phyloP scores from a whole-genome alignment of 768 basidiomycete genomes.

The Leccinum boreale region DNA sequence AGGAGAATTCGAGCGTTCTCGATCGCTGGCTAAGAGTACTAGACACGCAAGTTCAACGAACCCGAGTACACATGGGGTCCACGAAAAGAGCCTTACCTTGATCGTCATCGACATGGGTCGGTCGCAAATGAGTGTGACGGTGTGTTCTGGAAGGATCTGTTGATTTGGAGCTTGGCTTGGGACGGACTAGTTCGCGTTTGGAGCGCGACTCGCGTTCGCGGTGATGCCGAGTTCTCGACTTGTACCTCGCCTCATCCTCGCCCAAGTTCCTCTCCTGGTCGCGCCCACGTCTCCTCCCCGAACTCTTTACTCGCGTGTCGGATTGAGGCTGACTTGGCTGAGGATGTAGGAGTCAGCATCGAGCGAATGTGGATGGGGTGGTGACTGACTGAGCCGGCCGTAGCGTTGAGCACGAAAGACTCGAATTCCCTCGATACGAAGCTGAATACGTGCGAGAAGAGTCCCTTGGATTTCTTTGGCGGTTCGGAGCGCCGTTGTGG shows the following conservation, averaged over 20 bases:
- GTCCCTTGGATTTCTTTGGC: conserved; percentile 29
- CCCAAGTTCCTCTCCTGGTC: conserved; percentile 8
- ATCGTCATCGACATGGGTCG: conserved; percentile 5
- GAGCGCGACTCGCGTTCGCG: conserved; percentile 8
- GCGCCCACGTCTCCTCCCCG: conserved; percentile 6
- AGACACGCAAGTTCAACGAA: conserved; percentile 7
- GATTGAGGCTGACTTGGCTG: conserved; percentile 18
- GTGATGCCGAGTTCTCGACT: conserved; percentile 4
- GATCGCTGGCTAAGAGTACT: conserved; percentile 23
- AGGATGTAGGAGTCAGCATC: conserved; percentile 4
- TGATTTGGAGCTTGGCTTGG: conserved; percentile 22
- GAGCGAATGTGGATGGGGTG: not conserved
- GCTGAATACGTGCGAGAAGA: conserved; percentile 62
- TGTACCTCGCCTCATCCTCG: conserved; percentile 13
- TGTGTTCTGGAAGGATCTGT: conserved; percentile 7
- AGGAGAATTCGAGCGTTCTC: conserved; percentile 23
- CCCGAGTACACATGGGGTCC: not conserved
- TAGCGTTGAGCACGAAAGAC: conserved; percentile 67
- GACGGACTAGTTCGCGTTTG: conserved; percentile 8
- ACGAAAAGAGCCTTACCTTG: conserved; percentile 18
- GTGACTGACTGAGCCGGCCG: conserved; percentile 33
- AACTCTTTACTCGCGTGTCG: conserved; percentile 7
- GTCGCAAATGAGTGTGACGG: not conserved
- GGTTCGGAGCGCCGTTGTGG: conserved; percentile 4
- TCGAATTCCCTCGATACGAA: conserved; percentile 71